Evolutionary conservation across 2,329 filamentous ascomycete genomes (phyloP).

Genomic region (Fusarium sp.): DNA sequence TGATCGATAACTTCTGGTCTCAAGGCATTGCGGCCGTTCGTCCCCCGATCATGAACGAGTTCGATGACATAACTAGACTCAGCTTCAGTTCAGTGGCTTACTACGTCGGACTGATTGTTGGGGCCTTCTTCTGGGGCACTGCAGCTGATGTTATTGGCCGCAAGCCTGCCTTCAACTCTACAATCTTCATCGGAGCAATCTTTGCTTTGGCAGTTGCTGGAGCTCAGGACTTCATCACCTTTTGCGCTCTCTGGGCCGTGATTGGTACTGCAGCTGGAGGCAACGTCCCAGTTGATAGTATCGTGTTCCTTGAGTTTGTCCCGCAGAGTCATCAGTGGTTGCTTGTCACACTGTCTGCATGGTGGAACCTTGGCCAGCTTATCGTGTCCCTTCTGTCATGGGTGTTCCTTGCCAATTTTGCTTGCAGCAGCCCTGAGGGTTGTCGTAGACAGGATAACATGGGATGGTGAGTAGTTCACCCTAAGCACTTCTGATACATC

Average conservation of each 20-base stretch:
- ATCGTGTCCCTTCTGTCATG: slow-evolving; percentile 48
- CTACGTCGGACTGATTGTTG: slow-evolving; percentile 55
- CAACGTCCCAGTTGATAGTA: slow-evolving; percentile 58
- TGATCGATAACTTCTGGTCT: slow-evolving; percentile 49
- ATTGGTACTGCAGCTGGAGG: slow-evolving; percentile 54
- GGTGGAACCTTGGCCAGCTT: slow-evolving; percentile 61
- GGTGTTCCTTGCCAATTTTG: slow-evolving; percentile 50
- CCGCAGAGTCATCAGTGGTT: slow-evolving; percentile 55
- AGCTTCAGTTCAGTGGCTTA: slow-evolving; percentile 49
- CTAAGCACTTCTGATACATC: no score
- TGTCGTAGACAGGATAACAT: slow-evolving; percentile 51
- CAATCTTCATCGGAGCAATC: slow-evolving; percentile 56
- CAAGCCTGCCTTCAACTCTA: slow-evolving; percentile 56
- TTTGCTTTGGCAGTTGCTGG: slow-evolving; percentile 68
- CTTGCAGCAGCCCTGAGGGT: slow-evolving; percentile 39
- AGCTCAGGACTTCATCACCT: slow-evolving; percentile 65
- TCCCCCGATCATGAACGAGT: slow-evolving; percentile 48
- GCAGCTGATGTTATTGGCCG: slow-evolving; percentile 54
- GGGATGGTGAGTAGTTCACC: slow-evolving; percentile 48
- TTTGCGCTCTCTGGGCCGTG: slow-evolving; percentile 57
- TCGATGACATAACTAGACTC: slow-evolving; percentile 42
- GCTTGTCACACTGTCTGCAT: slow-evolving; percentile 51
- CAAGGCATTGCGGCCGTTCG: slow-evolving; percentile 49
- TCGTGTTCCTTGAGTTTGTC: slow-evolving; percentile 59
- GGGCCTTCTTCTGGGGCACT: slow-evolving; percentile 57